phyloP scores from a whole-genome alignment of 768 basidiomycete species.

The Lepiota brunneoincarnata region DNA sequence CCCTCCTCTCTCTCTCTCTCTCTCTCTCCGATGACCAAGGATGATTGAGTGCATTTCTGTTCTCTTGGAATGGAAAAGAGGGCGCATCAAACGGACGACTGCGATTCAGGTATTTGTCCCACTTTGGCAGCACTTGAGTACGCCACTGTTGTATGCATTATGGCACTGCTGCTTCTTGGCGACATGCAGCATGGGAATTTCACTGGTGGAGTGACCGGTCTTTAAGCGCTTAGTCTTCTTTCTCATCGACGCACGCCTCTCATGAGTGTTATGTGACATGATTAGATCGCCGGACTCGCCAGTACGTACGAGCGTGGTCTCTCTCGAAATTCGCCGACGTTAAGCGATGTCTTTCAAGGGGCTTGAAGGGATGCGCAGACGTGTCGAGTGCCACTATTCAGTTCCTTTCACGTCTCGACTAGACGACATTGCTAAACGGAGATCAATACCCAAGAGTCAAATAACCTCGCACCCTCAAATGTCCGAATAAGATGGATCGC shows the following conservation, averaged over 20 bases:
- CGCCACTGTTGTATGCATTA: too few species aligned
- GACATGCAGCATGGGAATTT: too few species aligned
- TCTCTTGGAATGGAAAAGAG: neutral
- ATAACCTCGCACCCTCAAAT: too few species aligned
- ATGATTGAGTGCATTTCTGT: neutral
- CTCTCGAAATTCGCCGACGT: constrained; percentile 5
- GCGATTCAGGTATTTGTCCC: too few species aligned
- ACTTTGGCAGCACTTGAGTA: too few species aligned
- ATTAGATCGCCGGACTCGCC: constrained; percentile 8
- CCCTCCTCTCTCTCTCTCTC: too few species aligned
- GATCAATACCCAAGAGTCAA: too few species aligned
- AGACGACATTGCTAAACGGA: too few species aligned
- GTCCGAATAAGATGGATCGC: too few species aligned
- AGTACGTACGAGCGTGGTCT: neutral
- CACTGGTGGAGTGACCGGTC: too few species aligned
- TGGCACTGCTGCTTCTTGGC: too few species aligned
- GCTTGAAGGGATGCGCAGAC: neutral
- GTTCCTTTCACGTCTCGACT: too few species aligned
- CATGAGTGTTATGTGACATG: neutral
- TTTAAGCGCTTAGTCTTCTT: neutral
- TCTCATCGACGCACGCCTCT: neutral
- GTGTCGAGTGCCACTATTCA: neutral
- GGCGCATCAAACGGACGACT: neutral
- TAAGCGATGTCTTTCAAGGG: constrained; percentile 1
- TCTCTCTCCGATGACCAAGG: constrained; percentile 8